Percentiles rank a stretch among this genome's conserved stretches.
Conservation (phyloP, 1,284 basidiomycete species). For the Violaceomyces palustris region DNA sequence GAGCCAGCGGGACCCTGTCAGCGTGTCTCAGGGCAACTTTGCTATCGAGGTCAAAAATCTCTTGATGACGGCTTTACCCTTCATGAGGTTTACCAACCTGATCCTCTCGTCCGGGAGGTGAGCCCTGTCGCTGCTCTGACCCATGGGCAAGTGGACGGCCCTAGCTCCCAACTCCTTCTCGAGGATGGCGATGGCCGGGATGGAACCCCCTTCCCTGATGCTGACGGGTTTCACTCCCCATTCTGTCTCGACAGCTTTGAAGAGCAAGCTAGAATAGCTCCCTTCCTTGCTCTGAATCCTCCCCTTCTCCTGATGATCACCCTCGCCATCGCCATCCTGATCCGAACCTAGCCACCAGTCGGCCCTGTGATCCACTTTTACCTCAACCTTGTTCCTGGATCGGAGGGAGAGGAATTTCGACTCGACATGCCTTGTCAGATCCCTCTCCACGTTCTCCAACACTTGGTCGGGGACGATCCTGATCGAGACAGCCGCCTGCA, state of each 20-base stretch:
- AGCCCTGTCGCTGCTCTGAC: conserved; percentile 67
- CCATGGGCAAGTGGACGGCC: conserved; percentile 81
- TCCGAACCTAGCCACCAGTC: conserved; percentile 94
- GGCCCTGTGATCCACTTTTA: conserved; percentile 74
- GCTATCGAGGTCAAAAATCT: too few relatives aligned
- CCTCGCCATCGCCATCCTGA: too few relatives aligned
- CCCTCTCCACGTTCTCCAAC: conserved; percentile 64
- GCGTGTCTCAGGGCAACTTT: too few relatives aligned
- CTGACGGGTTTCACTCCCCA: conserved; percentile 75
- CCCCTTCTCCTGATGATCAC: too few relatives aligned
- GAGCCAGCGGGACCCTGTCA: too few relatives aligned
- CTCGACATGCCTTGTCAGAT: conserved; percentile 63
- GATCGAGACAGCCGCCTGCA: conserved; percentile 55
- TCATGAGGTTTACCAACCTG: conserved; percentile 66
- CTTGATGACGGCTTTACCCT: conserved; percentile 16
- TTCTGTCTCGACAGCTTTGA: conserved; percentile 72
- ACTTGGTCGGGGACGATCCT: conserved; percentile 92
- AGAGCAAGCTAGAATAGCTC: conserved; percentile 75
- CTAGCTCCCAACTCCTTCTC: conserved; percentile 74
- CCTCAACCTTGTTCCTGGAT: conserved; percentile 25
- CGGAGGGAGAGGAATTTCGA: conserved; percentile 61
- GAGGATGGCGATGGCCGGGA: conserved; percentile 79
- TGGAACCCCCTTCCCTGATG: conserved; percentile 68
- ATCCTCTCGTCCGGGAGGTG: conserved; percentile 82
- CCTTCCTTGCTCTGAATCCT: too few relatives aligned